phyloP scores from a whole-genome alignment of 2,329 filamentous ascomycete genomes.

The Aspergillus terreus region DNA sequence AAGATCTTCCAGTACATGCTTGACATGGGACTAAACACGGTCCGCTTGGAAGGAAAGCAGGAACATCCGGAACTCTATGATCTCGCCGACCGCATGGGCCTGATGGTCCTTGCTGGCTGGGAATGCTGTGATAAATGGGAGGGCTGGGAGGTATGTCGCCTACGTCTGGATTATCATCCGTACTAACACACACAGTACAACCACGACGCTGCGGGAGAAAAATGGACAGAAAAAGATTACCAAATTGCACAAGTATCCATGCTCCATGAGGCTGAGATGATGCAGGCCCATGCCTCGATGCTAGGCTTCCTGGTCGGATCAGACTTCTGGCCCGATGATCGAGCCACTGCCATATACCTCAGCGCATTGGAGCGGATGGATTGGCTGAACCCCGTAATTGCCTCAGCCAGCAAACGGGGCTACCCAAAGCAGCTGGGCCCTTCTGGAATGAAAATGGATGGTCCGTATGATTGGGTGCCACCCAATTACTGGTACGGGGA shows the following conservation, averaged over 20 bases:
- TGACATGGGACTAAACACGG: constrained; percentile 60
- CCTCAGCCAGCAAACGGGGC: constrained; percentile 55
- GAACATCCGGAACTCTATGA: constrained; percentile 61
- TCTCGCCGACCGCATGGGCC: constrained; percentile 55
- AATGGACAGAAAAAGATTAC: constrained; percentile 56
- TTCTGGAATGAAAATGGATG: constrained; percentile 63
- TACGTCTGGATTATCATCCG: neutral
- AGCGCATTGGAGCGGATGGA: constrained; percentile 48
- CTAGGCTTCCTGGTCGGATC: constrained; percentile 59
- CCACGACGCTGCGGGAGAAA: constrained; percentile 44
- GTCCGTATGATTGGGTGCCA: constrained; percentile 64
- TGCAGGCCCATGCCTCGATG: constrained; percentile 58
- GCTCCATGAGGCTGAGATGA: constrained; percentile 57
- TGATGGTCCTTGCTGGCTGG: constrained; percentile 63
- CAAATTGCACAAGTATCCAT: constrained; percentile 52
- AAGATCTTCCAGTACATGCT: constrained; percentile 53
- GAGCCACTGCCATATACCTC: constrained; percentile 53
- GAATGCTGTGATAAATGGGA: constrained; percentile 69
- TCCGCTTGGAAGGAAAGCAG: constrained; percentile 62
- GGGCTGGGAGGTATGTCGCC: constrained; percentile 45
- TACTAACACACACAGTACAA: constrained; percentile 48
- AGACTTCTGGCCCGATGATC: constrained; percentile 61
- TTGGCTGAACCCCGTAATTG: constrained; percentile 57
- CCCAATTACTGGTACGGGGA: constrained; percentile 62
- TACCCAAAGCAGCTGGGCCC: constrained; percentile 51